Base-by-base conservation (phyloP, 768 basidiomycete genomes). In the Hemileccinum impolitum region DNA sequence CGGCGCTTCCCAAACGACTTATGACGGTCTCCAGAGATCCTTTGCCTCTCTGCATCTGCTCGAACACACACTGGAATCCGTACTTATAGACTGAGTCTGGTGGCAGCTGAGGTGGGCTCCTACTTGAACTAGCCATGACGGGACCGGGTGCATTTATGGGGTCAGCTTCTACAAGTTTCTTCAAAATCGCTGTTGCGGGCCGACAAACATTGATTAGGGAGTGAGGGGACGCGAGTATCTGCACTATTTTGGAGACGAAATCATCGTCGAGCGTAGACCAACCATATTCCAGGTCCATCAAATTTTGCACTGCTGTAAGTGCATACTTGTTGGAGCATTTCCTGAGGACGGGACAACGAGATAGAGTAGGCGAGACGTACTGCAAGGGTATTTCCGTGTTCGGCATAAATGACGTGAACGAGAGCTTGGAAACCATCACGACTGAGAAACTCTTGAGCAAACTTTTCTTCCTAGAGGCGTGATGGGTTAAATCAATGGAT, bases 201-300 rank as follows among this genome's bases (percentile, higher is more conserved):
- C 92, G 85, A 59, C 89, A 90, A 50, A 94, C 90, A 53, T 96
- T 96, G 73, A 94, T 84, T 15, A 85, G 77, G 11, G 87, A 87
- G 34, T 78, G 75, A 0, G 85, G 74, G 0, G 89, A 87, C 0
- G 89, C 82, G 21, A 91, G 74, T 56, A 89, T 85, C 59, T 84
- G 80, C 14, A 91, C 90, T 43, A 93, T 79, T 64, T 80, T 79
- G 58, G 81, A 75, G 45, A 93, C 88, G 67, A 95, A 94, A 7
- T 67, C 65, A 45, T 81, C 75, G 53, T 82, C 80, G 6, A 94
- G 76, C n/a, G 72, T 73, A 1, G 80, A 75, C 90, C 89, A 94
- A 39, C 90, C 91, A 53, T 87, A 82, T 40, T 90, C 84, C 19
- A 87, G 72, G 54, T 94, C 90, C 86, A 94, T 89, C 25, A 94